phyloP scores from a whole-genome alignment of 1,139 yeast genomes.

The Zygosaccharomyces pseudobailii region DNA sequence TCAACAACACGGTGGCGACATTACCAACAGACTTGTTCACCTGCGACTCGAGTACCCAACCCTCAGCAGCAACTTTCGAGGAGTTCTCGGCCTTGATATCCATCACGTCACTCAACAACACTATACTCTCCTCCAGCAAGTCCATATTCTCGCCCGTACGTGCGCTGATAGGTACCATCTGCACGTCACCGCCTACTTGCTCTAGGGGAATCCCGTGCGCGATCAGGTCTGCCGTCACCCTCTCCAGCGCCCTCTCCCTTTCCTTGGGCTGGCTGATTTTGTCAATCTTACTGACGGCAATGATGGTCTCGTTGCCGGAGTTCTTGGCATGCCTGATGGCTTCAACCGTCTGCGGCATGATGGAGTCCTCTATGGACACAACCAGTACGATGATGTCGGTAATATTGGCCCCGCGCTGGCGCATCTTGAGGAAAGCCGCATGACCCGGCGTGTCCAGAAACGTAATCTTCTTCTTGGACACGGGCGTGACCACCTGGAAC shows the following conservation, averaged over 20 bases:
- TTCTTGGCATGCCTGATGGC: constrained; percentile 90
- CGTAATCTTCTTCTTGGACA: constrained; percentile 71
- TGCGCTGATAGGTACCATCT: constrained; percentile 83
- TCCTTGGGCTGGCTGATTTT: constrained; percentile 63
- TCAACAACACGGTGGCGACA: constrained; percentile 77
- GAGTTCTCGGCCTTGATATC: constrained; percentile 67
- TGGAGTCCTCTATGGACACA: constrained; percentile 97
- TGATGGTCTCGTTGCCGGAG: constrained; percentile 73
- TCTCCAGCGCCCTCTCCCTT: constrained; percentile 33
- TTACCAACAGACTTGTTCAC: constrained; percentile 80
- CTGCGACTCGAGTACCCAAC: constrained; percentile 86
- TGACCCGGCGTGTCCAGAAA: constrained; percentile 98
- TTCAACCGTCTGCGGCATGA: constrained; percentile 95
- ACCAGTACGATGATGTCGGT: constrained; percentile 91
- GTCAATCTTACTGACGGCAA: constrained; percentile 91
- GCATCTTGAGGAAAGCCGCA: constrained; percentile 92
- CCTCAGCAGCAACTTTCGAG: constrained; percentile 59
- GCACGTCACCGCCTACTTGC: constrained; percentile 94
- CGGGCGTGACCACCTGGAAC: constrained; percentile 75
- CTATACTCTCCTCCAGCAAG: constrained; percentile 81
- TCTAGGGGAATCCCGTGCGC: constrained; percentile 79
- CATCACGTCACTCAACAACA: constrained; percentile 75
- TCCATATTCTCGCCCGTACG: constrained; percentile 83
- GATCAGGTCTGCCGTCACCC: constrained; percentile 73
- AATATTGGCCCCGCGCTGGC: constrained; percentile 92